Evolutionary conservation across 352 stramenopile genomes (phyloP).

Genomic region (Achlya hypogyna): DNA sequence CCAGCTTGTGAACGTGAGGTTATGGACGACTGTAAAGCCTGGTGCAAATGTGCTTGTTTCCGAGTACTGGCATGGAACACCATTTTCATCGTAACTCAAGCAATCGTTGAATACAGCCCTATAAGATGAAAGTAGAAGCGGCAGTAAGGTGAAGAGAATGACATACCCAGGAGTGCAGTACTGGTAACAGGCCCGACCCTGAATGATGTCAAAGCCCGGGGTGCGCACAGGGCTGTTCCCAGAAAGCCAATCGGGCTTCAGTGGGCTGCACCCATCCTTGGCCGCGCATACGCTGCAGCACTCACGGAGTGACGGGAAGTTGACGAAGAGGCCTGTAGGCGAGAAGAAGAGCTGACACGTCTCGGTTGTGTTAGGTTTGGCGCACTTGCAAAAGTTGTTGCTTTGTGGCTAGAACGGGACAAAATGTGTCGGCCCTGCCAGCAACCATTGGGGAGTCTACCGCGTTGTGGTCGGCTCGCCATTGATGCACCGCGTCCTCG

Average conservation of each 20-base stretch:
- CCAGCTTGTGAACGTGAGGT: not conserved
- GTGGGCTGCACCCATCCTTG: not conserved
- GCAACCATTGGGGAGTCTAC: not conserved
- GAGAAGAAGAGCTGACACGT: slow-evolving; percentile 10
- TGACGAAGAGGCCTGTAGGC: not conserved
- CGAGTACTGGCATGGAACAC: not conserved
- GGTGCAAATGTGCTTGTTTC: not conserved
- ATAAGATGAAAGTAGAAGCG: no score
- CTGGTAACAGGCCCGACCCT: not conserved
- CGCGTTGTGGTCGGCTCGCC: slow-evolving; percentile 2
- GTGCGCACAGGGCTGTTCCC: not conserved
- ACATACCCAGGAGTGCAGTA: slow-evolving; percentile 11
- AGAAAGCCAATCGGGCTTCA: slow-evolving; percentile 9
- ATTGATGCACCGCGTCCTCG: not conserved
- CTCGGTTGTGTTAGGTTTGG: not conserved
- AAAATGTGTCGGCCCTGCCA: not conserved
- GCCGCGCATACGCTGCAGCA: not conserved
- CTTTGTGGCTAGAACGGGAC: not conserved
- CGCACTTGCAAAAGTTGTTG: slow-evolving; percentile 16
- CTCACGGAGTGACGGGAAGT: not conserved
- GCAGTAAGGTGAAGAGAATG: not conserved
- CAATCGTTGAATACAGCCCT: not conserved
- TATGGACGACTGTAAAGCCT: not conserved
- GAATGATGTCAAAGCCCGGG: not conserved
- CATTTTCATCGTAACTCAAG: not conserved